Conservation (phyloP, 306 rosid species). For the Arachis stenosperma region DNA sequence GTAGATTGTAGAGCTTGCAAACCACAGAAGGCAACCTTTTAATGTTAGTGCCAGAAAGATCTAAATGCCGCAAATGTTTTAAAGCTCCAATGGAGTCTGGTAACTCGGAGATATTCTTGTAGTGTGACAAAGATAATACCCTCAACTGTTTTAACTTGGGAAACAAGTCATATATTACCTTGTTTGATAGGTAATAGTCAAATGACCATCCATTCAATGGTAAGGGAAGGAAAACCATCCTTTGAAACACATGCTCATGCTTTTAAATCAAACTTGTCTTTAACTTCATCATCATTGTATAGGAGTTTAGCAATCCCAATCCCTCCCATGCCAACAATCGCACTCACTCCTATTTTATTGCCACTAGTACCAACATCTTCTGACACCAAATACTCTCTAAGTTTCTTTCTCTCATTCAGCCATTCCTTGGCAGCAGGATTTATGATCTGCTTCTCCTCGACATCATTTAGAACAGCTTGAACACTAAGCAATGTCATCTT, state of each 20-base stretch:
- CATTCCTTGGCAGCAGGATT: conserved; percentile 8
- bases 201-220: neutral
- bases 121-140: neutral
- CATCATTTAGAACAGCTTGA: neutral
- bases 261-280: too few species aligned
- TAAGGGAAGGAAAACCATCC: neutral
- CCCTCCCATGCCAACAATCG: too few species aligned
- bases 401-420: neutral
- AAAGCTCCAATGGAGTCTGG: neutral
- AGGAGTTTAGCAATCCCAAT: too few species aligned
- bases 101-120: neutral
- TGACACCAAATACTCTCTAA: too few species aligned
- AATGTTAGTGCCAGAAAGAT: neutral
- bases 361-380: too few species aligned
- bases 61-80: neutral
- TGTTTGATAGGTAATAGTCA: conserved; percentile 7
- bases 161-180: conserved; percentile 15
- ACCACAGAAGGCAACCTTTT: neutral
- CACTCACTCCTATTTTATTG: too few species aligned
- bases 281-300: too few species aligned
- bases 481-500: too few species aligned
- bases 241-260: too few species aligned
- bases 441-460: conserved; percentile 29
- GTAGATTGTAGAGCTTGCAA: neutral
- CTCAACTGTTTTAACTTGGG: neutral